Conservation (phyloP, 495 filamentous ascomycete species). For the Sordaria brevicollis region DNA sequence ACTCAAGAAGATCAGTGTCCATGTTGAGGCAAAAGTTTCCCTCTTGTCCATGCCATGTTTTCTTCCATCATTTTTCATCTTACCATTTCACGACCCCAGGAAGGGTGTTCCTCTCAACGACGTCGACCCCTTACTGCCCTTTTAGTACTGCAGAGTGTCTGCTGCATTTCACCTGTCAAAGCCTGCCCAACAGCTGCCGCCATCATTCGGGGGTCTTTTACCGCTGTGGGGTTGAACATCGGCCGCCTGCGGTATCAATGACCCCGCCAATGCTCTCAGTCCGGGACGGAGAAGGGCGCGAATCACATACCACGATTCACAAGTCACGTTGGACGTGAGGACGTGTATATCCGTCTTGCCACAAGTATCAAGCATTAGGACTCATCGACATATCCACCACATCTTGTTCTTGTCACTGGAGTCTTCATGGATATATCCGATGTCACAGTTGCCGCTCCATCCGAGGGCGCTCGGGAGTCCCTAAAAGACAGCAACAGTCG, state of each 20-base stretch:
- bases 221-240: background rate
- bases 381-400: background rate
- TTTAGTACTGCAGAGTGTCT: background rate
- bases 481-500: slow-evolving; percentile 19
- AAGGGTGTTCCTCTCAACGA: background rate
- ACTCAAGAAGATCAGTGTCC: background rate
- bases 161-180: background rate
- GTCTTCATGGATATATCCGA: slow-evolving; percentile 4
- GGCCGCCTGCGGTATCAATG: background rate
- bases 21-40: background rate
- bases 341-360: slow-evolving; percentile 1
- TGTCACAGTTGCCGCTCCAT: slow-evolving; percentile 2
- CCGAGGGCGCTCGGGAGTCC: slow-evolving; percentile 9
- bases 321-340: background rate
- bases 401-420: background rate
- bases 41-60: background rate
- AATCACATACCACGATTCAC: background rate
- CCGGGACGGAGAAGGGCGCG: background rate
- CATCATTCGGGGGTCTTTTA: background rate
- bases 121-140: background rate
- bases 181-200: background rate
- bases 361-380: background rate
- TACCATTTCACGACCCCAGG: background rate
- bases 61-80: background rate
- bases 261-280: background rate